Base-by-base conservation (phyloP, 805 yeast genomes). In the Wickerhamomyces rabaulensis region DNA sequence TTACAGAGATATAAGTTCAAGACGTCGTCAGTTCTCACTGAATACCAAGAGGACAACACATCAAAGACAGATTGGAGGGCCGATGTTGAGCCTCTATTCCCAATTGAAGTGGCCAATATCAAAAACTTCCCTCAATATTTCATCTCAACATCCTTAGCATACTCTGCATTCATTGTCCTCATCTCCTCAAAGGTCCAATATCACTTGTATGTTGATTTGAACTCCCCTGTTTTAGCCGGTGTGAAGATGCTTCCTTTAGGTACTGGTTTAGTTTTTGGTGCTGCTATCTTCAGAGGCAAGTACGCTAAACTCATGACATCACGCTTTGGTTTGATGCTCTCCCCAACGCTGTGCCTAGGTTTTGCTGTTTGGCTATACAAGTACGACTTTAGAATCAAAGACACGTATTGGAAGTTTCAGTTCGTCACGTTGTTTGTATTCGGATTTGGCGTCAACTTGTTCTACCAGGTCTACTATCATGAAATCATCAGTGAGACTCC, bases 161-260 rank as follows among this genome's bases (percentile, higher is more conserved):
- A 31, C 9, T 8, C 36, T 3, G 39, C 50, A 12, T 49, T 60
- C 21, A 56, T 61, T 22, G 52, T 52, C 4, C 25, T 47, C n/a
- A 46, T 61, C 39, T 52, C 58, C 4, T 41, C 49, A 3, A 45
- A 55, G 22, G 54, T 58, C 16, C 60, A 66, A 35, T 66, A 63
- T 45, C 55, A 65, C 36, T 53, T 53, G 33, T 55, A 50, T 35
- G 51, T 62, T 16, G 64, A 64, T 3, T 46, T 47, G 6, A 52
- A 66, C 41, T 49, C 66, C 6, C 59, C 70, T 0, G 46, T 73
- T 7, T 44, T 69, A 6, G 60, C 75, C 1, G 68, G 71, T 1
- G 56, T 70, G 3, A 73, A 69, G 46, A 45, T 61, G 1, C 46
- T 71, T 1, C 73, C 75, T 2, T 23, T 64, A 19, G 46, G 66